Percentiles rank a stretch among this genome's conserved stretches.
These are phyloP conservation scores for Seminavis robusta DNA, from an alignment of 108 stramenopile species.

Conservation along the genomic window DNA sequence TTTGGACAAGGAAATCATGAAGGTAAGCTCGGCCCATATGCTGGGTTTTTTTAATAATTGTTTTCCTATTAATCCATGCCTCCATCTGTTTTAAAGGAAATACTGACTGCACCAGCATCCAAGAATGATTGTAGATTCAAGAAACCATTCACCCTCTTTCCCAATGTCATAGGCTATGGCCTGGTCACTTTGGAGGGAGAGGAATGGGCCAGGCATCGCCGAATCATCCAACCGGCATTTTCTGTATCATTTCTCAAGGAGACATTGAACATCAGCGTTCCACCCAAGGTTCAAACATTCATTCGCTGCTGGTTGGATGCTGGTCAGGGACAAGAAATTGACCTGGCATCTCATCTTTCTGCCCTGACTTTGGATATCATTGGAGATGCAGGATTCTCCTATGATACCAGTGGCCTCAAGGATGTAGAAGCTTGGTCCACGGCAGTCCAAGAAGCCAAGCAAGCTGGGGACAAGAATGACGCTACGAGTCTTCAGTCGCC, in stretches of 20 bases:
- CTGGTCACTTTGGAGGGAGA: slow-evolving; percentile 52
- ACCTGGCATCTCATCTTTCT: slow-evolving; percentile 42
- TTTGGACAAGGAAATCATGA: slow-evolving; percentile 36
- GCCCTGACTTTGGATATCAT: slow-evolving; percentile 55
- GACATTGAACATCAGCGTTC: slow-evolving; percentile 29
- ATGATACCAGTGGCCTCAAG: slow-evolving; percentile 43
- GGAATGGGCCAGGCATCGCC: slow-evolving; percentile 57
- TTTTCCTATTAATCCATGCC: too few relatives aligned
- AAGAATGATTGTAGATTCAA: slow-evolving; percentile 21
- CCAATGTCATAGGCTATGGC: slow-evolving; percentile 37
- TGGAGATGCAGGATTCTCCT: slow-evolving; percentile 56
- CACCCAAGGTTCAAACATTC: slow-evolving; percentile 17
- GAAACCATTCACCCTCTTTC: slow-evolving; percentile 15
- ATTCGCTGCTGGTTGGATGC: slow-evolving; percentile 43
- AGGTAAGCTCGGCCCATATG: too few relatives aligned
- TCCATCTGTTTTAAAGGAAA: too few relatives aligned
- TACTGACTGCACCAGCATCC: slow-evolving; percentile 34
- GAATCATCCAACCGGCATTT: slow-evolving; percentile 65
- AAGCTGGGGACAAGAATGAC: slow-evolving; percentile 1
- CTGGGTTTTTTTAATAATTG: too few relatives aligned
- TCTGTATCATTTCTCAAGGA: slow-evolving; percentile 28
- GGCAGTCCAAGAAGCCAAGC: not conserved
- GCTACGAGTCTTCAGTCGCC: not conserved
- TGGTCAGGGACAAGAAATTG: slow-evolving; percentile 32
- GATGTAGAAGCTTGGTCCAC: slow-evolving; percentile 45